Evolutionary conservation across 2,329 filamentous ascomycete species (phyloP).

Genomic region (Verticillium tricorpus): DNA sequence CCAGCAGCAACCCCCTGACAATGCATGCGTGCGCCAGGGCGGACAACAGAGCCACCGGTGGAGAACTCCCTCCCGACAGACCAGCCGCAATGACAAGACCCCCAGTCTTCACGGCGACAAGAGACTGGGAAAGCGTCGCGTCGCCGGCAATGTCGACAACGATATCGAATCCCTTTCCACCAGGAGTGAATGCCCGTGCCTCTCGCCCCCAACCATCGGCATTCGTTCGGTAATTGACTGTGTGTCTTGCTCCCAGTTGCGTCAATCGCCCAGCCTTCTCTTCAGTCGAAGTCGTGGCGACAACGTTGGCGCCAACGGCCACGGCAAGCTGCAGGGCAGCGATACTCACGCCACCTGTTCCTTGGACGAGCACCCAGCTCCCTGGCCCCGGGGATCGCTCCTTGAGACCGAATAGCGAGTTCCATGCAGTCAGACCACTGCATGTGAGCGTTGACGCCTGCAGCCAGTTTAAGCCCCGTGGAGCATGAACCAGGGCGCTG

Average conservation of each 20-base stretch:
- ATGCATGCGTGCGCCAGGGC: constrained; percentile 13
- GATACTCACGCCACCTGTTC: constrained; percentile 34
- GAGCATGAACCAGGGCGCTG: constrained; percentile 49
- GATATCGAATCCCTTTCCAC: constrained; percentile 52
- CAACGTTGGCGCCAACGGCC: constrained; percentile 46
- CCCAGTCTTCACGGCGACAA: constrained; percentile 40
- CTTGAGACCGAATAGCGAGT: constrained; percentile 42
- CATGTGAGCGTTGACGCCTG: constrained; percentile 42
- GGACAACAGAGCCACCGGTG: neutral
- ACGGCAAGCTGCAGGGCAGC: constrained; percentile 30
- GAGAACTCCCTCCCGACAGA: neutral
- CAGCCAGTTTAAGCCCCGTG: constrained; percentile 32
- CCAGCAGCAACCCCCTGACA: constrained; percentile 22
- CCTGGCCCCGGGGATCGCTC: constrained; percentile 32
- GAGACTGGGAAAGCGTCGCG: constrained; percentile 51
- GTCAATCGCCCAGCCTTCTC: constrained; percentile 48
- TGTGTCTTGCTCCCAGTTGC: constrained; percentile 50
- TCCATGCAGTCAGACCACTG: constrained; percentile 47
- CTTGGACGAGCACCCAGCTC: constrained; percentile 30
- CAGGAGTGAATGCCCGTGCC: constrained; percentile 42
- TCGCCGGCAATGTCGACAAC: constrained; percentile 64
- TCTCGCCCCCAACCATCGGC: constrained; percentile 53
- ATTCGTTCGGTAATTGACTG: constrained; percentile 57
- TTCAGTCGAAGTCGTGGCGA: constrained; percentile 55
- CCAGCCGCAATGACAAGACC: constrained; percentile 26